Conservation (phyloP, 2,329 filamentous ascomycete genomes). For the Shiraia sp. region DNA sequence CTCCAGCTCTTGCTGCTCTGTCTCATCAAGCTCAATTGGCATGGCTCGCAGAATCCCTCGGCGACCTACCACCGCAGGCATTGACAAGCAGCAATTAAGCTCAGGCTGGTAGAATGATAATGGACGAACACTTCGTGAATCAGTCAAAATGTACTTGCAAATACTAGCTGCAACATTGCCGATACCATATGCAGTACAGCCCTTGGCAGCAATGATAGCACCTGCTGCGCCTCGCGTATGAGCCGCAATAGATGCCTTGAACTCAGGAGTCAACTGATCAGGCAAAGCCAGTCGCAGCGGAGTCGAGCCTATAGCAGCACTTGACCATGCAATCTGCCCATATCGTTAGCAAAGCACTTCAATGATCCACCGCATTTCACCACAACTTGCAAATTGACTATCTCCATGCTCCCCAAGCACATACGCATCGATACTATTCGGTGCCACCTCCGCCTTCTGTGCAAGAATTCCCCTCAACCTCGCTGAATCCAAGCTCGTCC, state of each 20-base stretch:
- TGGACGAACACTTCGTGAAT: slow-evolving; percentile 52
- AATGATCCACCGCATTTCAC: not conserved
- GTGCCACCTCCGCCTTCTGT: slow-evolving; percentile 42
- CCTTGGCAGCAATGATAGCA: slow-evolving; percentile 55
- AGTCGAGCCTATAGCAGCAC: slow-evolving; percentile 48
- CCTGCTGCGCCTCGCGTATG: slow-evolving; percentile 54
- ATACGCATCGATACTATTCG: slow-evolving; percentile 48
- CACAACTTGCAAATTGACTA: slow-evolving; percentile 47
- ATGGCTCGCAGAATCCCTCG: slow-evolving; percentile 50
- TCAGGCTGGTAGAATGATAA: slow-evolving; percentile 56
- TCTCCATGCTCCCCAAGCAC: slow-evolving; percentile 57
- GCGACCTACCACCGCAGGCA: slow-evolving; percentile 55
- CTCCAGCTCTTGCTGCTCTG: slow-evolving; percentile 38
- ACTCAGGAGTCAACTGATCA: slow-evolving; percentile 19
- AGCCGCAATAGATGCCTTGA: slow-evolving; percentile 44
- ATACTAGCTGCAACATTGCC: slow-evolving; percentile 54
- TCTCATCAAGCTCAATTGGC: slow-evolving; percentile 39
- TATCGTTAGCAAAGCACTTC: not conserved
- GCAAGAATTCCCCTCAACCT: slow-evolving; percentile 53
- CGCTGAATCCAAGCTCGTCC: slow-evolving; percentile 58
- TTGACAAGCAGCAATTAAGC: slow-evolving; percentile 54
- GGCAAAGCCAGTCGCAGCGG: slow-evolving; percentile 44
- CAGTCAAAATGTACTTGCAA: slow-evolving; percentile 56
- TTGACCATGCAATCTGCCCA: slow-evolving; percentile 49
- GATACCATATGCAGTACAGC: slow-evolving; percentile 56